Base-by-base conservation (phyloP, 345 rosid species). In the Rhodamnia rubescens region DNA sequence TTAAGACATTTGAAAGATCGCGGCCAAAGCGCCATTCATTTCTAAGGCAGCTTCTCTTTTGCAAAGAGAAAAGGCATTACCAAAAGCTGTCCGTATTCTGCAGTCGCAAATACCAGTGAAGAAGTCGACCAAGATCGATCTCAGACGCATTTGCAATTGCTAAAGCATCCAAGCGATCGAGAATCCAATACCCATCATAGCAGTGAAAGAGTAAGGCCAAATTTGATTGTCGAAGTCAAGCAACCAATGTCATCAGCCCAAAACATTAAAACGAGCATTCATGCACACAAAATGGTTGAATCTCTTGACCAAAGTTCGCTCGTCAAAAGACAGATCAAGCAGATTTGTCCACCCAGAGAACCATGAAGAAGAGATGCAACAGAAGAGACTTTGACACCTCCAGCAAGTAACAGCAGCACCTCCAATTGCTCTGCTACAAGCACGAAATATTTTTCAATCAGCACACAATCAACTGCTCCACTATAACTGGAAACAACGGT, bases 311-410 rank as follows among this genome's bases (percentile, higher is more conserved):
- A 89, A 88, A 87, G 85, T 89, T 89, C 74, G 78, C 90, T 86
- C 91, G 82, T 85, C 80, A 86, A 84, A 83, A 86, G 47, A 91
- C 86, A 53, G 90, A 88, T 87, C 88, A 83, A 88, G 56, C 82
- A 86, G 61, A 57, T 87, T 36, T 87, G 89, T 90, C 90, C 91
- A 89, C 90, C 88, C 57, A 84, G 89, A 91, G 87, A 85, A 86
- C 82, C 24, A 87, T 52, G 87, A 61, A 24, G 59, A 85, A 86
- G 54, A 86, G 90, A 57, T 83, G 61, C 89, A 84, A 7, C 58
- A 58, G 18, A 83, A 83, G 86, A 83, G 85, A 85, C 90, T 89
- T 88, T 87, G 56, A 75, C 87, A 61, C 89, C 83, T 85, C 75
- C 81, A 86, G 82, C 47, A 42, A 85, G 81, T 42, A 75, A 83